Conservation (phyloP, 257 asterid species). For the Solanum sitiens region DNA sequence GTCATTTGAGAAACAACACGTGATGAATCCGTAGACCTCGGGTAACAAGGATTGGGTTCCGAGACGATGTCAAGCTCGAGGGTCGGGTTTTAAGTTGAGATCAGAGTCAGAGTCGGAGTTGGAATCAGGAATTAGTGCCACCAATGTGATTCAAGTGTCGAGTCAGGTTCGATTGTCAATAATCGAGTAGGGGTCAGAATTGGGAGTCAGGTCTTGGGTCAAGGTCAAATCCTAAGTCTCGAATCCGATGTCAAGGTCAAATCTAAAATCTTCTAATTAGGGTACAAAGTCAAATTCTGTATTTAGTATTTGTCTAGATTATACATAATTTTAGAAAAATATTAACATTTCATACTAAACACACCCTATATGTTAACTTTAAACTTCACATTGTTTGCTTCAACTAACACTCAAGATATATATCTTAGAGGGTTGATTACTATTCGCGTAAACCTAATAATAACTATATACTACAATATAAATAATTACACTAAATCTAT, state of each 20-base stretch:
- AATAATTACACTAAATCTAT: not conserved
- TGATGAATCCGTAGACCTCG: not conserved
- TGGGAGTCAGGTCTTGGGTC: not conserved
- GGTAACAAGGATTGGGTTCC: no score
- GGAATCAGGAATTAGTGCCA: not conserved
- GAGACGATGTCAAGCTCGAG: not conserved
- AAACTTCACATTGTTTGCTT: not conserved
- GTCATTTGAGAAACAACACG: not conserved
- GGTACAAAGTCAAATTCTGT: accelerated
- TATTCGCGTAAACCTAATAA: no score
- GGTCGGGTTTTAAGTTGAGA: not conserved
- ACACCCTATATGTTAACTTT: not conserved
- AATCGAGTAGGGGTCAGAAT: not conserved
- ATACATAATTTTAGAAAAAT: not conserved
- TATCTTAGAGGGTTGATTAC: not conserved
- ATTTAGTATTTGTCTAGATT: not conserved
- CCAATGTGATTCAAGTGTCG: not conserved
- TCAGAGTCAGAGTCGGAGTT: not conserved
- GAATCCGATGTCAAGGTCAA: not conserved
- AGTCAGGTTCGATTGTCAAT: not conserved
- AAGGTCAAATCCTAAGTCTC: not conserved
- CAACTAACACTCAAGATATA: not conserved
- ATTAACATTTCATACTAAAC: not conserved
- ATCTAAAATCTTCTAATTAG: not conserved
- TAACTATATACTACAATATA: not conserved